Conservation (phyloP, 768 basidiomycete species). For the Mycena indigotica region DNA sequence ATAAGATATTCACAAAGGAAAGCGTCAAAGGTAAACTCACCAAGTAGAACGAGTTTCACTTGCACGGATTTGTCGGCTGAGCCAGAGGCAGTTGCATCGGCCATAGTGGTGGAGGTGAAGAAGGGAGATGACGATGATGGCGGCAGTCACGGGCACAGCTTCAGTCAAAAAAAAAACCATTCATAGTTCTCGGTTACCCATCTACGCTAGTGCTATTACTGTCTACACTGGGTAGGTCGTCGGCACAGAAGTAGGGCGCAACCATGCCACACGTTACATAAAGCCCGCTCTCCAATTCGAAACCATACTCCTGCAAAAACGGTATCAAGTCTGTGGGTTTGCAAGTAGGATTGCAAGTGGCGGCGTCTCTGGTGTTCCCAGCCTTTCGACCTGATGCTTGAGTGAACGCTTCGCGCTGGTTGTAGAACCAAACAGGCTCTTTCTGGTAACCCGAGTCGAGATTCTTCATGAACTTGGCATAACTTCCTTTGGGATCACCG, state of each 20-base stretch:
- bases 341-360: not conserved
- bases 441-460: slow-evolving; percentile 33
- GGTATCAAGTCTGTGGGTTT: not conserved
- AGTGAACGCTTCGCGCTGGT: slow-evolving; percentile 44
- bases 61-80: slow-evolving; percentile 89
- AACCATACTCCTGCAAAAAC: not conserved
- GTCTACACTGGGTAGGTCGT: not conserved
- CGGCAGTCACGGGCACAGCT: slow-evolving; percentile 15
- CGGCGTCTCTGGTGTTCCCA: slow-evolving; percentile 14
- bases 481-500: slow-evolving; percentile 56
- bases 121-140: slow-evolving; percentile 12
- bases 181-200: no score
- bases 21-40: slow-evolving; percentile 47
- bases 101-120: slow-evolving; percentile 45
- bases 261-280: slow-evolving; percentile 33
- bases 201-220: no score
- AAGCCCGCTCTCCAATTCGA: slow-evolving; percentile 27
- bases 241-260: not conserved
- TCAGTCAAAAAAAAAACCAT: no score
- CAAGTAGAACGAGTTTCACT: slow-evolving; percentile 95
- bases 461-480: slow-evolving; percentile 44
- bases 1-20: slow-evolving; percentile 9
- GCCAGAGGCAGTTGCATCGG: slow-evolving; percentile 68
- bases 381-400: slow-evolving; percentile 37
- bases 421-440: slow-evolving; percentile 50